Evolutionary conservation across 225 moss, liverwort and hornwort species (phyloP), one percentile per base, ranked within the genome.

Genomic region (Neckera pumila): DNA sequence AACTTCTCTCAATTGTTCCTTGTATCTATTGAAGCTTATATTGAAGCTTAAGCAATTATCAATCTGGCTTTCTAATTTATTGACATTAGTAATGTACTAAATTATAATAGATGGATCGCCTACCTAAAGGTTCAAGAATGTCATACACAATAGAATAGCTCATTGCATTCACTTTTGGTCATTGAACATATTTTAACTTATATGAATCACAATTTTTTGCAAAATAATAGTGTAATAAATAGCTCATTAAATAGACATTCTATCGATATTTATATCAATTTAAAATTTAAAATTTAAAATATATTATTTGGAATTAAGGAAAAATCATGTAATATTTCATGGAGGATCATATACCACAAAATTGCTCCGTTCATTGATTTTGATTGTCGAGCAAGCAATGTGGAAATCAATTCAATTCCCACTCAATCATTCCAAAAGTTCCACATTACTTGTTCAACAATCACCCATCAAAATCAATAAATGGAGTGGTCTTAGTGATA

Each of bases 361-460:
- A 38, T 1, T 1, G 2, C 23, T 69, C 13, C 13, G n/a, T 38
- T 69, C 13, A 13, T 69, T 38, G 22, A 22, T 38, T 67, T 38
- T 22, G 7, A 12, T 38, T 2, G 6, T 38, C 8, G 7, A 69
- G 13, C 13, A 38, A 69, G 4, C 2, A 4, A 38, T 14, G 4
- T 38, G 2, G 7, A 38, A 38, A 23, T 69, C 13, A 69, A 69
- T 12, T 69, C 7, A 69, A 23, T 69, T 7, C 2, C 2, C 1
- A 0, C 13, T 69, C 12, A 4, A 38, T 22, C 8, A 23, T 13
- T 69, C 23, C 22, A n/a, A 67, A 67, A 67, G 7, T 23, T 38
- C 8, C 38, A 38, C 23, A 23, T 23, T 2, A 0, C 7, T 23
- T 38, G 4, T 0, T 69, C 23, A 7, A n/a, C 7, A 2, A 67